Evolutionary conservation across 768 basidiomycete species (phyloP).

Genomic region (Pleurotus tuoliensis): DNA sequence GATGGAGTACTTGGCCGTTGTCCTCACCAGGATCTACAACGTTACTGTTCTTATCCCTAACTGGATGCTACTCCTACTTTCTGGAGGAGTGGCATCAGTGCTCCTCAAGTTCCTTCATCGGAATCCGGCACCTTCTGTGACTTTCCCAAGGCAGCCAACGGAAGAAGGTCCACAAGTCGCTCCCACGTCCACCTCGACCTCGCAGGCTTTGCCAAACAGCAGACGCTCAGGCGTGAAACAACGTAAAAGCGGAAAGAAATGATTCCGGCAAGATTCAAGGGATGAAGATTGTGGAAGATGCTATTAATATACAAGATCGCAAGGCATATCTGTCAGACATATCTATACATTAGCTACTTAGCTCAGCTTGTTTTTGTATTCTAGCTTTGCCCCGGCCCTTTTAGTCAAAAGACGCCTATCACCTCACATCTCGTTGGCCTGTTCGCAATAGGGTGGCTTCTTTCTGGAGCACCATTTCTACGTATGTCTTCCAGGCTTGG

Average conservation of each 20-base stretch:
- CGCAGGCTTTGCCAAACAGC: not conserved
- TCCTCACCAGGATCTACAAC: slow-evolving; percentile 49
- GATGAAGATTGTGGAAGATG: slow-evolving; percentile 2
- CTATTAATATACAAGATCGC: slow-evolving; percentile 9
- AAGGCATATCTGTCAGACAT: slow-evolving; percentile 1
- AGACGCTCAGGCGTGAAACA: slow-evolving; percentile 9
- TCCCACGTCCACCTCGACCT: slow-evolving; percentile 5
- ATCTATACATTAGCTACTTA: slow-evolving; percentile 7
- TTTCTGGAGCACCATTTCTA: slow-evolving; percentile 5
- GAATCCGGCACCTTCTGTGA: slow-evolving; percentile 7
- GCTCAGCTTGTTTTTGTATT: slow-evolving; percentile 5
- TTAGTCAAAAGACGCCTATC: slow-evolving; percentile 8
- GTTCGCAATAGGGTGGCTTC: slow-evolving; percentile 2
- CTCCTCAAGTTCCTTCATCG: slow-evolving; percentile 64
- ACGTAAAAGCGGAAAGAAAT: slow-evolving; percentile 13
- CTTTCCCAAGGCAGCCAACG: not conserved
- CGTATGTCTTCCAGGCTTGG: slow-evolving; percentile 7
- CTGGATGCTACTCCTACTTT: slow-evolving; percentile 64
- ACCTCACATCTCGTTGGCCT: slow-evolving; percentile 6
- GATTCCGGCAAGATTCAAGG: slow-evolving; percentile 1
- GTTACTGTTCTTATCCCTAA: slow-evolving; percentile 54
- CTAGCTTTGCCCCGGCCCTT: slow-evolving; percentile 3
- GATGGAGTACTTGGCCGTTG: slow-evolving; percentile 54
- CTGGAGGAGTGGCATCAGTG: slow-evolving; percentile 65
- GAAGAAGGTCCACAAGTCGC: not conserved